Evolutionary conservation across 345 rosid species (phyloP), one percentile per base, ranked within the genome.

Genomic region (Populus alba): DNA sequence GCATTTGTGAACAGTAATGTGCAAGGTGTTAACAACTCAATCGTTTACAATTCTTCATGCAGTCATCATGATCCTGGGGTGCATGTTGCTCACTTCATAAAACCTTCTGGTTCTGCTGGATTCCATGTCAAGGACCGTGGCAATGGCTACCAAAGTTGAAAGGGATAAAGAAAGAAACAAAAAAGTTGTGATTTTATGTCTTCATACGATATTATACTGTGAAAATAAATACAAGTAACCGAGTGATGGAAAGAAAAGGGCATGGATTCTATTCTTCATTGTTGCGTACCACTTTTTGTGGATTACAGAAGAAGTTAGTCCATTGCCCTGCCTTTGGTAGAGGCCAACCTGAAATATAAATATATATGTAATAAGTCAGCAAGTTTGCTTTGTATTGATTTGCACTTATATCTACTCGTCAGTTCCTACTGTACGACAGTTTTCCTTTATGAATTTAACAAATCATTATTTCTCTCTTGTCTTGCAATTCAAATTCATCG

Each of bases 1-100:
- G 86, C 94, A 43, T 92, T 80, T 70, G 81, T 76, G 90, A 95
- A 95, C 77, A 93, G 98, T 83, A 93, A 95, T 33, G 99, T 92
- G 62, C 98, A 95, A 81, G 92, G 92, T 75, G 82, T 93, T 76
- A 95, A 93, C 83, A 95, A 91, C 85, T 95, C 99, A 9, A 88
- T 95, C 25, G 77, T 93, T 59, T 89, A 65, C 85, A 85, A 91
- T 31, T 87, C 97, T 68, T 78, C 91, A 2, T 89, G 90, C 78
- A 83, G 81, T 72, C 91, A 90, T 83, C 90, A 91, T 59, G 94
- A 93, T 79, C 98, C 99, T 31, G 98, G 99, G 2, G 91, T 90
- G 59, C 99, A 90, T 80, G 87, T 91, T 49, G 41, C 87, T 37
- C 79, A 92, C 65, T 79, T 82, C 7, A 73, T 87, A 67, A 94